Percentiles rank a stretch among this genome's conserved stretches.
These are phyloP conservation scores for Ploettnerulaceae sp. DNA, from an alignment of 2,329 filamentous ascomycete species.

Conservation along the genomic window DNA sequence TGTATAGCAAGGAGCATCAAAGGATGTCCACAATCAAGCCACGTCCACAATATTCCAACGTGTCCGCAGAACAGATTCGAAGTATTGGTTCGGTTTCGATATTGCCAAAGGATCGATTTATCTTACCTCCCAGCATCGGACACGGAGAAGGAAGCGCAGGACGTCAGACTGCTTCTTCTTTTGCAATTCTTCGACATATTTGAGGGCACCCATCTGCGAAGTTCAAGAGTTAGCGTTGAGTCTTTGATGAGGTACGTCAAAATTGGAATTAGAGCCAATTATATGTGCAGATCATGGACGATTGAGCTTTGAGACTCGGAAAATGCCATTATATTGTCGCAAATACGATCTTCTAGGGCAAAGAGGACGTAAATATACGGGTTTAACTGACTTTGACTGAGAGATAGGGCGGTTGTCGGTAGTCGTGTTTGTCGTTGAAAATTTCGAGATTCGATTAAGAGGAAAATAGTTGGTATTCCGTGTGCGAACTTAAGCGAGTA, in stretches of 20 bases:
- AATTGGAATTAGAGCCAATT: too few species aligned
- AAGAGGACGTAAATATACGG: too few species aligned
- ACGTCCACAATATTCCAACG: conserved; percentile 31
- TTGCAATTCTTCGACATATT: conserved; percentile 99
- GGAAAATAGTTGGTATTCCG: too few species aligned
- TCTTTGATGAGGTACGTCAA: too few species aligned
- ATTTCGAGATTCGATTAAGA: neutral
- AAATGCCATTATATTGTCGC: too few species aligned
- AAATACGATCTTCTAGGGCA: too few species aligned
- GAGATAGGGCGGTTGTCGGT: conserved; percentile 9
- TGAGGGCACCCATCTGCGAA: conserved; percentile 76
- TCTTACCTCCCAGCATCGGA: conserved; percentile 99
- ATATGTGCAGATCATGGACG: too few species aligned
- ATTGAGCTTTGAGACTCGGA: neutral
- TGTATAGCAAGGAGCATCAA: conserved; percentile 70
- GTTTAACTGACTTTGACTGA: conserved; percentile 16
- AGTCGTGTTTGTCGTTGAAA: conserved; percentile 16
- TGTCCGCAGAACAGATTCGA: conserved; percentile 31
- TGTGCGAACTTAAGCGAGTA: too few species aligned
- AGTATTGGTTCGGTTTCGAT: conserved; percentile 31
- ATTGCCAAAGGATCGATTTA: conserved; percentile 37
- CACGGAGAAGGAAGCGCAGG: conserved; percentile 98
- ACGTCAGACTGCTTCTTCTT: conserved; percentile 99
- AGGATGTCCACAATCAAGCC: conserved; percentile 31
- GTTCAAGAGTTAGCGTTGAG: neutral